Percentiles rank a stretch among this genome's conserved stretches.
Conservation (phyloP, 2,329 filamentous ascomycete genomes). For the Bisporella sp. region DNA sequence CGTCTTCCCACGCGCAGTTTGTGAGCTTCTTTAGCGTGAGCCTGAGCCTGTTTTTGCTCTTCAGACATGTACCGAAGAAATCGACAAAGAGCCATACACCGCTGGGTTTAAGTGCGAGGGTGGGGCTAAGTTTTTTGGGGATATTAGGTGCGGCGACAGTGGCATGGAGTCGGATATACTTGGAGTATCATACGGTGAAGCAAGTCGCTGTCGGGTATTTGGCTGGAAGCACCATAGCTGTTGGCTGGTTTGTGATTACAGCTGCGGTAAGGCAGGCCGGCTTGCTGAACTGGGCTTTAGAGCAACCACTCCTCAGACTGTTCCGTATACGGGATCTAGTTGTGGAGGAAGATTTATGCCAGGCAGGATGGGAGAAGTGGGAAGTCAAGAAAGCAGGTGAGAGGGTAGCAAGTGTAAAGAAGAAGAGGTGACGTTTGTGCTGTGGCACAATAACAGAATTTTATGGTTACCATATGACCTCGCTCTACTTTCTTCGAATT, state of each 20-base stretch:
- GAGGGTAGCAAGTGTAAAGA: conserved; percentile 21
- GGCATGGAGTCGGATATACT: conserved; percentile 77
- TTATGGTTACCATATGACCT: not conserved
- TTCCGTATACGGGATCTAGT: conserved; percentile 77
- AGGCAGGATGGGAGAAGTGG: conserved; percentile 94
- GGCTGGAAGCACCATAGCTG: conserved; percentile 64
- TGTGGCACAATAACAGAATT: not conserved
- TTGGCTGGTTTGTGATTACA: conserved; percentile 73
- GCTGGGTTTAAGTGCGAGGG: conserved; percentile 54
- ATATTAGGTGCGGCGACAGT: conserved; percentile 59
- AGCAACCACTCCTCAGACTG: conserved; percentile 54
- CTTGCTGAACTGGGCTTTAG: conserved; percentile 65
- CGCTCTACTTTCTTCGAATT: too few relatives aligned
- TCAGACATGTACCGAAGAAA: conserved; percentile 62
- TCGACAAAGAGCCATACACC: conserved; percentile 38
- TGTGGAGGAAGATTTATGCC: conserved; percentile 78
- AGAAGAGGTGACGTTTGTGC: conserved; percentile 14
- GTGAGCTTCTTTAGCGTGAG: conserved; percentile 86
- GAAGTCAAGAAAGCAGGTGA: conserved; percentile 36
- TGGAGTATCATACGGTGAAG: conserved; percentile 83
- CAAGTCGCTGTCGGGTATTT: conserved; percentile 78
- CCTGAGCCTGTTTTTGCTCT: conserved; percentile 74
- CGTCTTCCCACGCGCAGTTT: conserved; percentile 90
- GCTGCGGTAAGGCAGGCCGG: conserved; percentile 59
- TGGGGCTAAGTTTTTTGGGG: conserved; percentile 45